Evolutionary conservation across 2,329 filamentous ascomycete species (phyloP).

Genomic region (Raffaelea arxii): DNA sequence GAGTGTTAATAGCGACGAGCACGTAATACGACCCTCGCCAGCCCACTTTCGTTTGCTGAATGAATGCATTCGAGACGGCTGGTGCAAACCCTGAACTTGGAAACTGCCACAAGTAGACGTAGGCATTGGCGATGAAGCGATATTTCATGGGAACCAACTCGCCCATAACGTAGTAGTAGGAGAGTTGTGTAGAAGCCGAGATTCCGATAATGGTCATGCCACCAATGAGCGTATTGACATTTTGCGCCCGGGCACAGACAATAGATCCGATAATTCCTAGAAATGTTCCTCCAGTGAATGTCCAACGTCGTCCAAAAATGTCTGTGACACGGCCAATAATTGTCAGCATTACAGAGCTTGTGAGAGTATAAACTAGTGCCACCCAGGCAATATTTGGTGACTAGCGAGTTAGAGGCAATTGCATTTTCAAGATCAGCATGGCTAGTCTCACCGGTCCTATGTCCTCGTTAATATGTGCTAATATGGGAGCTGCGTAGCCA

Average conservation of each 20-base stretch:
- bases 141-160: slow-evolving; percentile 28
- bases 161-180: slow-evolving; percentile 24
- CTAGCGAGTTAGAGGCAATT: slow-evolving; percentile 8
- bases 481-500: slow-evolving; percentile 14
- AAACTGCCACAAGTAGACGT: slow-evolving; percentile 13
- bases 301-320: slow-evolving; percentile 20
- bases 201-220: slow-evolving; percentile 27
- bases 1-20: slow-evolving; percentile 18
- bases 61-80: slow-evolving; percentile 19
- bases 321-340: slow-evolving; percentile 19
- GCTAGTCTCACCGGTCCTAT: slow-evolving; percentile 9
- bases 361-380: slow-evolving; percentile 18
- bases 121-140: slow-evolving; percentile 15
- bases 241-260: slow-evolving; percentile 24
- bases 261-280: slow-evolving; percentile 26
- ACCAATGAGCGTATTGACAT: slow-evolving; percentile 25
- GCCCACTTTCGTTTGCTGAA: slow-evolving; percentile 18
- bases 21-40: slow-evolving; percentile 21
- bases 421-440: slow-evolving; percentile 7
- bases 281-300: slow-evolving; percentile 18
- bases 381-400: slow-evolving; percentile 18
- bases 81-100: neutral
- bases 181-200: slow-evolving; percentile 25
- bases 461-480: slow-evolving; percentile 5
- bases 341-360: slow-evolving; percentile 17